Conservation (phyloP, 148 eudicot species). For the Fagopyrum tataricum region DNA sequence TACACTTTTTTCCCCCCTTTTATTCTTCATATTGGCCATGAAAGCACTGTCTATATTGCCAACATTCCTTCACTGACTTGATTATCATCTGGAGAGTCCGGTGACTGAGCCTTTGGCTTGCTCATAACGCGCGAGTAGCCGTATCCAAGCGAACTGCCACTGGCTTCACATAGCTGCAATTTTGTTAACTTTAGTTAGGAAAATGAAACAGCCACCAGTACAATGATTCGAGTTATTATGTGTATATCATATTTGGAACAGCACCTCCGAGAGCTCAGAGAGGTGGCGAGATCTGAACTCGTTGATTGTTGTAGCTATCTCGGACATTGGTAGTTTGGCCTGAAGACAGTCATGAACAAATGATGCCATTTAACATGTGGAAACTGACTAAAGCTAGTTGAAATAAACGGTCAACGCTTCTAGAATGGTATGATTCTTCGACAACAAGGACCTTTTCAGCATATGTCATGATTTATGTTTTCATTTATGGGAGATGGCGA, state of each 20-base stretch:
- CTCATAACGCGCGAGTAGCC: constrained; percentile 66
- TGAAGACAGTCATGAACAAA: constrained; percentile 17
- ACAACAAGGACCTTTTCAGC: not conserved
- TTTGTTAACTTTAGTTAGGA: not conserved
- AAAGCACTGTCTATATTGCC: constrained; percentile 34
- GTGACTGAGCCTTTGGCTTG: constrained; percentile 58
- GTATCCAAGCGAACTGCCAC: constrained; percentile 91
- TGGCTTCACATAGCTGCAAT: constrained; percentile 81
- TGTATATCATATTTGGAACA: not conserved
- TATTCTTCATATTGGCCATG: not conserved
- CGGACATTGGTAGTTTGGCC: constrained; percentile 89
- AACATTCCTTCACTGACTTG: constrained; percentile 58
- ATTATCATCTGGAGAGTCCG: constrained; percentile 55
- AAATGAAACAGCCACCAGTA: not conserved
- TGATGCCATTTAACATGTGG: not conserved
- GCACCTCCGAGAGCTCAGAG: constrained; percentile 89
- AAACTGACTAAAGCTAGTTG: not conserved
- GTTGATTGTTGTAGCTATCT: constrained; percentile 87
- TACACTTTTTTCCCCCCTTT: not conserved
- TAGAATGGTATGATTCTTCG: not conserved
- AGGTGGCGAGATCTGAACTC: constrained; percentile 96
- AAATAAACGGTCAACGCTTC: not conserved
- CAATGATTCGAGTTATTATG: not conserved
- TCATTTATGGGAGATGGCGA: not conserved
- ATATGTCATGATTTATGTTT: not conserved